A percentile compares a stretch with the other conserved stretches of the same genome.
These are phyloP conservation scores for Neurospora sp. DNA, from an alignment of 495 filamentous ascomycete genomes.

Conservation along the genomic window DNA sequence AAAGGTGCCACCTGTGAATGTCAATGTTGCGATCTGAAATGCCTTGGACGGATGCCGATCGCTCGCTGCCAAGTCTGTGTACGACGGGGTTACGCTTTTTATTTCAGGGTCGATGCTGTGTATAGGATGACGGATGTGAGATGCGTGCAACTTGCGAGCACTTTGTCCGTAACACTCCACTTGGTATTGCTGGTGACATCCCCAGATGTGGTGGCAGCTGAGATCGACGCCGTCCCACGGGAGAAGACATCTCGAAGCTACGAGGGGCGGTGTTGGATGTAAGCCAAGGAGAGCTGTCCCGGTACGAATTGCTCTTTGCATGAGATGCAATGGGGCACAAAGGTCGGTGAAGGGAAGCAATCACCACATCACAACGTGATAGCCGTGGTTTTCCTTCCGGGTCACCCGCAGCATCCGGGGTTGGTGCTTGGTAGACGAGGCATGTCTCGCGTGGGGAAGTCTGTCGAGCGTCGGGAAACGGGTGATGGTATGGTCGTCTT, in stretches of 20 bases:
- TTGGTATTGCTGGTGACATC: not conserved
- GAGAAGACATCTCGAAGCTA: not conserved
- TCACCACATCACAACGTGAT: not conserved
- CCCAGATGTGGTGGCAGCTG: not conserved
- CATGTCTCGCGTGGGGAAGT: not conserved
- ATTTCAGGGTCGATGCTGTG: not conserved
- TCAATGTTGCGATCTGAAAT: not conserved
- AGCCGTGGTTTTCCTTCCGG: not conserved
- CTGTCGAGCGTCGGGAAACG: not conserved
- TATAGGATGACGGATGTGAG: not conserved
- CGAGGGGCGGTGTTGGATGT: slow-evolving; percentile 2
- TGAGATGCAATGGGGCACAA: slow-evolving; percentile 6
- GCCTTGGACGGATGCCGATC: not conserved
- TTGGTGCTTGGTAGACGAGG: not conserved
- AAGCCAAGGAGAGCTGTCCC: not conserved
- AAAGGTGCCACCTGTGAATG: not conserved
- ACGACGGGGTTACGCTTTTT: not conserved
- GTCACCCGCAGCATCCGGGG: not conserved
- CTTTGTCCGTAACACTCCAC: not conserved
- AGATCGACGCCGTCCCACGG: not conserved
- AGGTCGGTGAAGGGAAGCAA: slow-evolving; percentile 12
- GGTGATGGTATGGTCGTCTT: not conserved
- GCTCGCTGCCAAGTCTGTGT: not conserved
- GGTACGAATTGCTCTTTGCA: not conserved
- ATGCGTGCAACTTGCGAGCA: not conserved